Percentiles rank a stretch among this genome's conserved stretches.
Conservation (phyloP, 176 grass and related monocot genomes). For the Hsuehochloa calcarea region DNA sequence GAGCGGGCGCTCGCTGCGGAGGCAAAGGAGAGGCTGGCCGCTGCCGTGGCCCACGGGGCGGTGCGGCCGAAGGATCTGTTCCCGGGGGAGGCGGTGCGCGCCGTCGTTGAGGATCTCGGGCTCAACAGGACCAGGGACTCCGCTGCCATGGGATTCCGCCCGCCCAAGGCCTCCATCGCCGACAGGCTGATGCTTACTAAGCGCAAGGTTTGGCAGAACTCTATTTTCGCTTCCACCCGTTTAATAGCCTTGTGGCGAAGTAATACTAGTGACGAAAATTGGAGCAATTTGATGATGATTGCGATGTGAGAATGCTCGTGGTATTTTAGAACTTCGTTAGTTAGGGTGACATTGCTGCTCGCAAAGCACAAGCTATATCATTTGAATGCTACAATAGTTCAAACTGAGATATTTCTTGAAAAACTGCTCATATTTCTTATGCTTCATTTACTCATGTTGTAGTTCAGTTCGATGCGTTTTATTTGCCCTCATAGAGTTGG, state of each 20-base stretch:
- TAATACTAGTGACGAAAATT: not conserved
- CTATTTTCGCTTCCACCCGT: not conserved
- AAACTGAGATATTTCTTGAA: not conserved
- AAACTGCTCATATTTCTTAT: not conserved
- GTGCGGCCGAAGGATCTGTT: conserved; percentile 94
- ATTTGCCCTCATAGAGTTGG: not conserved
- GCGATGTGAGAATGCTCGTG: not conserved
- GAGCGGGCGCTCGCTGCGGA: conserved; percentile 84
- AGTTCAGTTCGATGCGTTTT: not conserved
- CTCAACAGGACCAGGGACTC: conserved; percentile 74
- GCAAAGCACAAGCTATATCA: not conserved
- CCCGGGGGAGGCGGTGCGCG: conserved; percentile 73
- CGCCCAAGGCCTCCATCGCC: conserved; percentile 74
- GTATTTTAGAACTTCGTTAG: not conserved
- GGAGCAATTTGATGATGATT: not conserved
- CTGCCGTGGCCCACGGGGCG: conserved; percentile 41
- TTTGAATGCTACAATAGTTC: not conserved
- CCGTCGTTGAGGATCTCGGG: conserved; percentile 88
- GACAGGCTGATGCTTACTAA: conserved; percentile 89
- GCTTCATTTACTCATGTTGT: not conserved
- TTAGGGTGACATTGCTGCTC: not conserved
- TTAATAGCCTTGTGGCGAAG: not conserved
- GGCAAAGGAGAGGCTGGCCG: conserved; percentile 66
- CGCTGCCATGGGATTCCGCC: conserved; percentile 68
- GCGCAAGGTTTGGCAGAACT: conserved; percentile 62